Base-by-base conservation (phyloP, 2,329 filamentous ascomycete genomes). In the Chalaropsis thielavioides region DNA sequence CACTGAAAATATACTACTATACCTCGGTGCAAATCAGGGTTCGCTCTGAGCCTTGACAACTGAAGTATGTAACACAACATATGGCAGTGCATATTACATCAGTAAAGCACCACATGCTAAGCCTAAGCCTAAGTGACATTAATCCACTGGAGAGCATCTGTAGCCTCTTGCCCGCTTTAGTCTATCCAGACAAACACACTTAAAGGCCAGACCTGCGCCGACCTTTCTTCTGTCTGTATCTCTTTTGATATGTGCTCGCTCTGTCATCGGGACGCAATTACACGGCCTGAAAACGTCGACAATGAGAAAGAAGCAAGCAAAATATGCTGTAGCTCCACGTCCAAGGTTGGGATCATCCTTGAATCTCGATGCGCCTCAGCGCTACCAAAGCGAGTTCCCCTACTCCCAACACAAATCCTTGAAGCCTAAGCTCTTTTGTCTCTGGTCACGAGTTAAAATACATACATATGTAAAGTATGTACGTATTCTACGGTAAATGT, bases 1-100 rank as follows among this genome's bases (percentile, higher is more conserved):
- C 46, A 15, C 11, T 51, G 19, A 22, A 27, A 51, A 51, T 2
- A 24, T 24, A 51, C 19, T 8, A 51, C 46, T 3, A 51, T 51
- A 11, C 24, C 24, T 27, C 46, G 24, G n/a, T 51, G 46, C 46
- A 51, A 51, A 51, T 51, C 46, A 51, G 46, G 46, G 46, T 51
- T 51, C 46, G 24, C 46, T 51, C 46, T 51, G 11, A 51, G 24
- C 46, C 46, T 51, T 51, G 44, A 51, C 46, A 51, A 51, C 46
- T 51, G 46, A 51, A 19, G 24, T 51, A 17, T 11, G 51, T 58
- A 58, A 58, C 51, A 58, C 51, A 58, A 27, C 51, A 58, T 58
- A 58, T 35, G 17, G 31, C 11, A 35, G 27, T 58, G 27, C 51
- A 58, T 58, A 58, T 58, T 35, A 58, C 27, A 58, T 58, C 17